Conservation (phyloP, 192 early-diverging fungal species). For the Coemansia brasiliensis region DNA sequence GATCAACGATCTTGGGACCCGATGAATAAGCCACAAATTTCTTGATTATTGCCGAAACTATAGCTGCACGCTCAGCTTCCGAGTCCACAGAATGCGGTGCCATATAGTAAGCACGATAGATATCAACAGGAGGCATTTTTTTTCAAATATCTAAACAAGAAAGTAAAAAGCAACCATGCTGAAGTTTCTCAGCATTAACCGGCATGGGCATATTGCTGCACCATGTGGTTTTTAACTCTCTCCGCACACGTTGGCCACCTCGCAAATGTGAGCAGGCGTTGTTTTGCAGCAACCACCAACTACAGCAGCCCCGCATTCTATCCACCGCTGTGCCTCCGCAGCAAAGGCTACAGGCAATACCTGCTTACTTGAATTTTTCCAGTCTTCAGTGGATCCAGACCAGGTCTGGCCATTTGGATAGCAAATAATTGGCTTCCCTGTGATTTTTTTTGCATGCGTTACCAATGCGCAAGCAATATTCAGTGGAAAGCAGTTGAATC, state of each 20-base stretch:
- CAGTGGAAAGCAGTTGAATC: slow-evolving; percentile 64
- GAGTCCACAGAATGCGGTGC: not conserved
- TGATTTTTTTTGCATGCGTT: not conserved
- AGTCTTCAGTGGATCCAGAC: slow-evolving; percentile 32
- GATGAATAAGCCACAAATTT: not conserved
- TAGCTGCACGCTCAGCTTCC: not conserved
- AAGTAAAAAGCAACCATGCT: too few species aligned
- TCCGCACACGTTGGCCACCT: too few species aligned
- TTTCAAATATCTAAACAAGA: slow-evolving; percentile 1
- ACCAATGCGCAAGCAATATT: slow-evolving; percentile 6
- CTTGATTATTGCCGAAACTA: slow-evolving; percentile 10
- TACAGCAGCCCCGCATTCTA: slow-evolving; percentile 41
- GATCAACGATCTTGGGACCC: not conserved
- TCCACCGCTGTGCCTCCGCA: slow-evolving; percentile 20
- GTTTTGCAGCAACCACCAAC: slow-evolving; percentile 67
- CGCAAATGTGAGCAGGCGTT: slow-evolving; percentile 54
- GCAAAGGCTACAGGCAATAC: slow-evolving; percentile 39
- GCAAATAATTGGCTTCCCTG: slow-evolving; percentile 43
- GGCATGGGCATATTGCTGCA: not conserved
- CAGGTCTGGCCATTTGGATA: slow-evolving; percentile 62
- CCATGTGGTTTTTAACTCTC: not conserved
- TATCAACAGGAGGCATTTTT: slow-evolving; percentile 30
- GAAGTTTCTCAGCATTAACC: not conserved
- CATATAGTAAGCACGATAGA: slow-evolving; percentile 9
- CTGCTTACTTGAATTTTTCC: slow-evolving; percentile 17